phyloP scores from a whole-genome alignment of 140 eudicot species.

The Anethum foeniculum region DNA sequence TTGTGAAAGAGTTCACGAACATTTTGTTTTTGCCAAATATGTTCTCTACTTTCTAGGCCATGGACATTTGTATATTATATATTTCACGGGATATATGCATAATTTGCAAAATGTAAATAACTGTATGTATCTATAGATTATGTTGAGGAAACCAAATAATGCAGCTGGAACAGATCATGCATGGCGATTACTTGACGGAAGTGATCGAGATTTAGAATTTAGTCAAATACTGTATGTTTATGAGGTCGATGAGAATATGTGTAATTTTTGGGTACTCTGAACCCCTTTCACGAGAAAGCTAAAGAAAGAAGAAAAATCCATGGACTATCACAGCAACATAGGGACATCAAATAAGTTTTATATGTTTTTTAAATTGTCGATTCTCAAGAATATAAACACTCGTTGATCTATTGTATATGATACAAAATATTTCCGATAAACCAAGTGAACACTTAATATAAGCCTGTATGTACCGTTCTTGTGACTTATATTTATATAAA shows the following conservation, averaged over 20 bases:
- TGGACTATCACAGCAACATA: background rate
- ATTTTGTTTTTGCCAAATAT: constrained; percentile 1
- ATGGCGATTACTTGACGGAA: background rate
- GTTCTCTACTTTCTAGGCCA: constrained; percentile 2
- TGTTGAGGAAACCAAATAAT: background rate
- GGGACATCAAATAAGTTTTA: background rate
- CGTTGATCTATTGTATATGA: background rate
- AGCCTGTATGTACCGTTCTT: too few relatives aligned
- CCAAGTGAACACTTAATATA: too few relatives aligned
- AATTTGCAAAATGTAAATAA: background rate
- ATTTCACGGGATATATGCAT: constrained; percentile 6
- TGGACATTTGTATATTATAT: background rate
- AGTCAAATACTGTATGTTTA: background rate
- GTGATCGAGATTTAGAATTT: background rate
- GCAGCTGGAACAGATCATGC: background rate
- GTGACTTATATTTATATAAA: too few relatives aligned
- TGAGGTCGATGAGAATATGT: background rate
- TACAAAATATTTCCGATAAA: too few relatives aligned
- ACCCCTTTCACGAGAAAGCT: background rate
- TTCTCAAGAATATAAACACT: background rate
- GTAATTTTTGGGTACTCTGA: background rate
- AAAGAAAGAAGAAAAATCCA: background rate
- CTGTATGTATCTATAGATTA: background rate
- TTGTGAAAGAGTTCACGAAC: constrained; percentile 5
- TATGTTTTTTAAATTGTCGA: background rate